A percentile compares a stretch with the other conserved stretches of the same genome.
phyloP scores from a whole-genome alignment of 805 yeast species.

The Pichia scutulata region DNA sequence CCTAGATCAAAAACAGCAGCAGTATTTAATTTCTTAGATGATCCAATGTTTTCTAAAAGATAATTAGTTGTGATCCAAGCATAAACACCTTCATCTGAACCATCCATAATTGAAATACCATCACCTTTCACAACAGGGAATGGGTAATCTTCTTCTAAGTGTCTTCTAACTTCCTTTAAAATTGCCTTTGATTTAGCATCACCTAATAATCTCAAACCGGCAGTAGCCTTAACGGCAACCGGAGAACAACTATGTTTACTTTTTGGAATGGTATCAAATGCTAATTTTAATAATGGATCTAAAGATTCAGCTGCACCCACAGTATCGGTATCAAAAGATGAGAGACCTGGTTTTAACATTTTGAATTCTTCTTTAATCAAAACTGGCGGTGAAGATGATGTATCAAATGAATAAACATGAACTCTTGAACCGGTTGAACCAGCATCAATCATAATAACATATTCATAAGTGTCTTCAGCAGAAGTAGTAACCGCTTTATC shows the following conservation, averaged over 20 bases:
- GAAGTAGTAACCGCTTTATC: background rate
- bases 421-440: slow-evolving; percentile 97
- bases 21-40: slow-evolving; percentile 67
- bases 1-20: slow-evolving; percentile 98
- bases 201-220: slow-evolving; percentile 87
- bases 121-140: slow-evolving; percentile 84
- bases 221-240: slow-evolving; percentile 95
- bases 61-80: slow-evolving; percentile 98
- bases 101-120: slow-evolving; percentile 91
- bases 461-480: slow-evolving; percentile 37
- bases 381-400: slow-evolving; percentile 77
- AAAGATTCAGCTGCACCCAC: slow-evolving; percentile 84
- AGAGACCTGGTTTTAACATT: slow-evolving; percentile 89
- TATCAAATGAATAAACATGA: slow-evolving; percentile 87
- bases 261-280: slow-evolving; percentile 70
- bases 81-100: slow-evolving; percentile 94
- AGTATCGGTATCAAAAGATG: slow-evolving; percentile 74
- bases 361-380: slow-evolving; percentile 74
- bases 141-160: slow-evolving; percentile 75
- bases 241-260: slow-evolving; percentile 77
- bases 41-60: slow-evolving; percentile 87
- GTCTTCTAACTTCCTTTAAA: slow-evolving; percentile 65
- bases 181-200: slow-evolving; percentile 63
- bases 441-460: slow-evolving; percentile 92
- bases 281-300: slow-evolving; percentile 71